Evolutionary conservation across 169 alveolate genomes (phyloP).

Genomic region (Babesia gibsoni): DNA sequence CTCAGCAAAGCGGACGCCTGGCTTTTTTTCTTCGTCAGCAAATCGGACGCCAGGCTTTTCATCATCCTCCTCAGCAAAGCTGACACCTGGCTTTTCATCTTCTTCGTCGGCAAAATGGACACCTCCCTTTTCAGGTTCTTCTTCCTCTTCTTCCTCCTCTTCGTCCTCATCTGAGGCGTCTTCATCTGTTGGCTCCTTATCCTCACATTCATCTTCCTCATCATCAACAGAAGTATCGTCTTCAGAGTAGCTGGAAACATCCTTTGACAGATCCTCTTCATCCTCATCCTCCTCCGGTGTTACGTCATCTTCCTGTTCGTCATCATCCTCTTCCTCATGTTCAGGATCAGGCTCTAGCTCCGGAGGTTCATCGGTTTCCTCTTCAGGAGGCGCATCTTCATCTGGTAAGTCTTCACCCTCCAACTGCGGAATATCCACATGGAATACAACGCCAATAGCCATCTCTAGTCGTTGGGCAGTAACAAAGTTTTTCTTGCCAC

Average conservation of each 20-base stretch:
- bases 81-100: neutral
- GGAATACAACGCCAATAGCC: constrained; percentile 87
- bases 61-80: constrained; percentile 4
- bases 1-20: neutral
- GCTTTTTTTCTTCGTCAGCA: neutral
- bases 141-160: constrained; percentile 3
- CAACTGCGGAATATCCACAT: constrained; percentile 8
- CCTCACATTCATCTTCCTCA: constrained; percentile 2
- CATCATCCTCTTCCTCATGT: neutral
- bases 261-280: neutral
- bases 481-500: constrained; percentile 93
- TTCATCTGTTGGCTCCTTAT: neutral
- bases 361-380: neutral
- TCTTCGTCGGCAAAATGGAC: neutral
- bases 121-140: neutral
- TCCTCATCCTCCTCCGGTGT: neutral
- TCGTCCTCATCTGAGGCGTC: neutral
- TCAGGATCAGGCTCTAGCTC: neutral
- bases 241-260: neutral
- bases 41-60: neutral
- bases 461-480: constrained; percentile 90
- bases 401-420: neutral
- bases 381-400: neutral
- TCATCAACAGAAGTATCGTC: neutral
- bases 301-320: neutral